Conservation (phyloP, 495 filamentous ascomycete species). For the Hypoxylon lienhwacheense region DNA sequence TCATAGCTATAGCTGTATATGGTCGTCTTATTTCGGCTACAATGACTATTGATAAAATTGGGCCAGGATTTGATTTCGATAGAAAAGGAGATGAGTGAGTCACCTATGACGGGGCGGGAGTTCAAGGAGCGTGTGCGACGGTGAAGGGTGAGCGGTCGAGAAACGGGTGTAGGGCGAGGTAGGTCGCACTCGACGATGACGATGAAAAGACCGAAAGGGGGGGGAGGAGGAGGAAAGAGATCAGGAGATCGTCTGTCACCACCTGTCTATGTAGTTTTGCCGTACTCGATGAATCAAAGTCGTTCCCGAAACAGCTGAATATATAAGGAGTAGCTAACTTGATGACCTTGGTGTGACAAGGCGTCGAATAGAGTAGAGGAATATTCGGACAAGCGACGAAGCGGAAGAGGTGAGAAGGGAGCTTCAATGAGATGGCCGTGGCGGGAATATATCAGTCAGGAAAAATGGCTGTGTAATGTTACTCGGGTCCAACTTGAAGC, state of each 20-base stretch:
- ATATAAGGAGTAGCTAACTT: slow-evolving; percentile 6
- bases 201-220: no score
- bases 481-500: slow-evolving; percentile 24
- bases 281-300: slow-evolving; percentile 5
- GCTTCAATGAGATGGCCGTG: slow-evolving; percentile 20
- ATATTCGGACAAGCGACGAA: slow-evolving; percentile 18
- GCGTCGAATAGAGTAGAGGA: slow-evolving; percentile 3
- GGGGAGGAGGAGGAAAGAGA: slow-evolving; percentile 2
- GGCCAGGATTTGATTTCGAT: background rate
- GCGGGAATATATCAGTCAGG: slow-evolving; percentile 14
- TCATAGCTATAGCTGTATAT: slow-evolving; percentile 20
- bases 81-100: background rate
- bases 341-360: slow-evolving; percentile 11
- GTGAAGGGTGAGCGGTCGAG: background rate
- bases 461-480: slow-evolving; percentile 29
- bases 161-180: background rate
- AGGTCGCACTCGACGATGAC: background rate
- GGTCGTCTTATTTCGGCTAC: background rate
- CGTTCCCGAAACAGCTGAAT: slow-evolving; percentile 11
- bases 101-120: background rate
- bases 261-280: slow-evolving; percentile 1
- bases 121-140: slow-evolving; percentile 6
- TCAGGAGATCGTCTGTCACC: slow-evolving; percentile 5
- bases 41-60: slow-evolving; percentile 5
- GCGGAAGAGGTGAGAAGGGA: slow-evolving; percentile 9